These are phyloP conservation scores for Malus orientalis DNA, from an alignment of 306 rosid species.

Conservation along the genomic window DNA sequence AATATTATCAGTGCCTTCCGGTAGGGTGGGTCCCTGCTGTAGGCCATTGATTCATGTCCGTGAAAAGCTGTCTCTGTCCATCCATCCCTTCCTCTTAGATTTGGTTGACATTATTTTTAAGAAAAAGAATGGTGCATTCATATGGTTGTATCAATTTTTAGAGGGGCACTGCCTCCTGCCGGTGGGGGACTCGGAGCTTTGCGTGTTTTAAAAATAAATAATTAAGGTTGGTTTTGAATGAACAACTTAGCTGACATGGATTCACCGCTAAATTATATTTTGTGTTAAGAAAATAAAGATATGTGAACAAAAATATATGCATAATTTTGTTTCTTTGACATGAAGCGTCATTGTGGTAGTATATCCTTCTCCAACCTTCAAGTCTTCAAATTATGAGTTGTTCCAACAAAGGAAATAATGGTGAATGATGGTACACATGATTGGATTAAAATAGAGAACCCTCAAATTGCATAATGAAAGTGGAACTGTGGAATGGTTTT, in stretches of 20 bases:
- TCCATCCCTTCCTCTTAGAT: background rate
- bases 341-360: rapidly evolving
- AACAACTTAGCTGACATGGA: no score
- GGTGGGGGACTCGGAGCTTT: background rate
- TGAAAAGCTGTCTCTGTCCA: background rate
- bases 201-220: background rate
- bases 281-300: no score
- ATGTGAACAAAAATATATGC: no score
- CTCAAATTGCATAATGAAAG: no score
- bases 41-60: background rate
- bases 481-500: no score
- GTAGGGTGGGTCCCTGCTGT: background rate
- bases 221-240: background rate
- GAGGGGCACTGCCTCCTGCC: background rate
- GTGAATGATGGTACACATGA: background rate
- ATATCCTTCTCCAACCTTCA: background rate
- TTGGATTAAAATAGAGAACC: no score
- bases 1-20: conserved; percentile 29
- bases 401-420: background rate
- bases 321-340: no score
- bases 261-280: rapidly evolving
- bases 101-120: background rate
- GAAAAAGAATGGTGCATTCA: background rate
- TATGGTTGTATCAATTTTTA: background rate
- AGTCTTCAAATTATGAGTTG: background rate